Conservation (phyloP, 257 asterid genomes). For the Nicotiana attenuata region DNA sequence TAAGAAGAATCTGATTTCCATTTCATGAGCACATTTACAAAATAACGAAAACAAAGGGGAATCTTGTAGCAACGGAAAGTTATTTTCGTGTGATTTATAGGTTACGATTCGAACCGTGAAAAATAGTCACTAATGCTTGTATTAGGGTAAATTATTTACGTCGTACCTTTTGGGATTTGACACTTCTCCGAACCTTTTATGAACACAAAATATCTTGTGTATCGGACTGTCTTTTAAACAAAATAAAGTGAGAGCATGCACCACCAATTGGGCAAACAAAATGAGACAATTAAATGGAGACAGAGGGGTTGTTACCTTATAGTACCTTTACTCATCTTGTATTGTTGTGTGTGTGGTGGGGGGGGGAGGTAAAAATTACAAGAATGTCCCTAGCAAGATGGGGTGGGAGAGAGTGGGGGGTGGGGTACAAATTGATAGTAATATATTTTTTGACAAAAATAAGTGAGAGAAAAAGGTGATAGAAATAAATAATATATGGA, state of each 20-base stretch:
- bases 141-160: too few relatives aligned
- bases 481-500: not conserved
- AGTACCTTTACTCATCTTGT: not conserved
- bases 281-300: slow-evolving; percentile 1
- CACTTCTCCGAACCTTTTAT: fast-evolving
- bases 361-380: not conserved
- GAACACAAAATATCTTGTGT: fast-evolving
- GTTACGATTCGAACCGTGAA: too few relatives aligned
- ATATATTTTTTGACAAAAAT: not conserved
- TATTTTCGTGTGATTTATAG: too few relatives aligned
- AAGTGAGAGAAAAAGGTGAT: not conserved
- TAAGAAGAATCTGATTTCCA: not conserved
- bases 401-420: not conserved
- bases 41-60: not conserved
- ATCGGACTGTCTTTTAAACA: fast-evolving
- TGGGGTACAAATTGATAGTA: not conserved
- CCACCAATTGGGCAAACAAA: not conserved
- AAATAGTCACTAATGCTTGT: fast-evolving
- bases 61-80: fast-evolving
- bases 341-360: not conserved
- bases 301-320: not conserved
- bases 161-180: too few relatives aligned
- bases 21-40: not conserved
- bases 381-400: not conserved
- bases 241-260: not conserved